Conservation (phyloP, 495 filamentous ascomycete genomes). For the Chaetomium cochliodes region DNA sequence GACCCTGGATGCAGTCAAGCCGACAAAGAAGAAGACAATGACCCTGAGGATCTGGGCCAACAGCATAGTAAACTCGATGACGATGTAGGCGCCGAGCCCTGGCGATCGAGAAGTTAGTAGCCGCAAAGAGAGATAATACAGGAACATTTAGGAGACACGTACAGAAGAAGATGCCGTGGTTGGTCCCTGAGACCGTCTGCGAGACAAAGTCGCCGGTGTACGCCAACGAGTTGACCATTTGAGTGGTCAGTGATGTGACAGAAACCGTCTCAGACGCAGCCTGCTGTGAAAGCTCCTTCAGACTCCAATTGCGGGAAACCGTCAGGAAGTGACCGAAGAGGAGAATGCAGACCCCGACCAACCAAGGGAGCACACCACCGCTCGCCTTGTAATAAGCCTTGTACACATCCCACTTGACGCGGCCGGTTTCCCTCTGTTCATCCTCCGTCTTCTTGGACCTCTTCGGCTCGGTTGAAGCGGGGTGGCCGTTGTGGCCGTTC, state of each 20-base stretch:
- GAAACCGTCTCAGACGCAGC: conserved; percentile 21
- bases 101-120: conserved; percentile 6
- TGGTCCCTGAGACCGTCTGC: not conserved
- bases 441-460: conserved; percentile 45
- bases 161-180: conserved; percentile 25
- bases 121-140: not conserved
- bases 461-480: conserved; percentile 34
- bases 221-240: conserved; percentile 1
- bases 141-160: not conserved
- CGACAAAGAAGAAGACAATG: conserved; percentile 32
- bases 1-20: conserved; percentile 38
- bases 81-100: conserved; percentile 29
- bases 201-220: conserved; percentile 13
- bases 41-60: conserved; percentile 34
- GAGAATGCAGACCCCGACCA: conserved; percentile 46
- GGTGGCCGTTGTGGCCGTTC: conserved; percentile 12
- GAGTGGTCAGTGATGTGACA: conserved; percentile 12
- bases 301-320: conserved; percentile 32
- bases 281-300: conserved; percentile 37
- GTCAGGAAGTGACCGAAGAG: conserved; percentile 45
- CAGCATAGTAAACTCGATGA: conserved; percentile 33
- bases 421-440: conserved; percentile 53
- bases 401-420: conserved; percentile 57
- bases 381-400: conserved; percentile 56
- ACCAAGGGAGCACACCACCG: conserved; percentile 58